Evolutionary conservation across 768 basidiomycete genomes (phyloP).

Genomic region (Plicaturopsis crispa): DNA sequence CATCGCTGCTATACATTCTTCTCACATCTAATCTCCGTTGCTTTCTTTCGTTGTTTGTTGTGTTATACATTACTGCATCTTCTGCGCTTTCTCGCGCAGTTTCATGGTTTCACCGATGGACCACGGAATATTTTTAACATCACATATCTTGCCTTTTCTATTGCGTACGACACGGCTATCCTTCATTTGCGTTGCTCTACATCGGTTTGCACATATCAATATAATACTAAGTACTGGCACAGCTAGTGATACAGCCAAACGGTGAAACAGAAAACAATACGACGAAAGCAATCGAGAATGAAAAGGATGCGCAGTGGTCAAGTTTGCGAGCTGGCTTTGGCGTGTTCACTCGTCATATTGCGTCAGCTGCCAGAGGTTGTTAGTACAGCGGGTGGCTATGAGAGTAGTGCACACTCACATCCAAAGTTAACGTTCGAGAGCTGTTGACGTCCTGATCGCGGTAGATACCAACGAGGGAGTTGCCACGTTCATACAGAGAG

Average conservation of each 20-base stretch:
- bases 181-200: neutral
- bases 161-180: no score
- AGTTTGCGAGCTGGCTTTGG: neutral
- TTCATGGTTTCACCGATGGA: no score
- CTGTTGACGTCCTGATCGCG: constrained; percentile 92
- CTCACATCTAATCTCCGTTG: neutral
- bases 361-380: constrained; percentile 34
- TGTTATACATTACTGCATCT: no score
- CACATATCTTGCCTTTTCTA: no score
- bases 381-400: constrained; percentile 1
- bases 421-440: constrained; percentile 84
- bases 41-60: neutral
- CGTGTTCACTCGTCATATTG: constrained; percentile 47
- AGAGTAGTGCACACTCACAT: constrained; percentile 39
- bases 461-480: constrained; percentile 90
- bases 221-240: neutral
- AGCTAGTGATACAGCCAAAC: neutral
- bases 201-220: neutral
- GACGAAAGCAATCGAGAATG: neutral
- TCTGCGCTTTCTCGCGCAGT: no score
- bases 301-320: neutral
- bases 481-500: constrained; percentile 83
- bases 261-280: no score
- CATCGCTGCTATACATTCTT: constrained; percentile 7
- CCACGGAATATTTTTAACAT: no score